phyloP scores from a whole-genome alignment of 2,329 filamentous ascomycete genomes.

The Penicillium sp. region DNA sequence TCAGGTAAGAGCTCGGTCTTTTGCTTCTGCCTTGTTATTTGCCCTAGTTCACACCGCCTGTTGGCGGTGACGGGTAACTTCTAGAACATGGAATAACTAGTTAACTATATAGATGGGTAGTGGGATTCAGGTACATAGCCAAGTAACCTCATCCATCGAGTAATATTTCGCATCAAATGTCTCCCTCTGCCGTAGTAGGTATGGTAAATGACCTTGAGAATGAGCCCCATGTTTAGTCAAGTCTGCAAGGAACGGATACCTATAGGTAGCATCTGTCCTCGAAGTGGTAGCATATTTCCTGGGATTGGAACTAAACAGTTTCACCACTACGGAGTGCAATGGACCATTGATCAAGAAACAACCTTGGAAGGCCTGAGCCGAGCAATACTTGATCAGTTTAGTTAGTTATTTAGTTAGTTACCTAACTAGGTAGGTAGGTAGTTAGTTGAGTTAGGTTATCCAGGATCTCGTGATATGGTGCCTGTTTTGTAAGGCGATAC shows the following conservation, averaged over 20 bases:
- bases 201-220: not conserved
- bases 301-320: not conserved
- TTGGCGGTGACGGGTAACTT: not conserved
- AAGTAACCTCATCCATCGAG: not conserved
- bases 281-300: not conserved
- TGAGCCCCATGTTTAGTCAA: not conserved
- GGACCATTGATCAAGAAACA: no score
- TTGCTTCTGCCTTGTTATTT: not conserved
- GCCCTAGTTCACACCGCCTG: not conserved
- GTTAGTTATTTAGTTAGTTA: no score
- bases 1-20: not conserved
- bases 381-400: not conserved
- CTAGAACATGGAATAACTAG: not conserved
- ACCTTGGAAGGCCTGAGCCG: not conserved
- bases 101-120: not conserved
- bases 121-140: no score
- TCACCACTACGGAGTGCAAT: not conserved
- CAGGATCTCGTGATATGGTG: not conserved
- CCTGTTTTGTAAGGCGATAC: constrained; percentile 9
- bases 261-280: not conserved
- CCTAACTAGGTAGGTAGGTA: no score
- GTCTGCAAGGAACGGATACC: no score
- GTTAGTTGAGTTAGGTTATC: not conserved
- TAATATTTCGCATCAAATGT: not conserved
- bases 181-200: not conserved